phyloP scores from a whole-genome alignment of 345 rosid species.

The Euphorbia pulcherrima region DNA sequence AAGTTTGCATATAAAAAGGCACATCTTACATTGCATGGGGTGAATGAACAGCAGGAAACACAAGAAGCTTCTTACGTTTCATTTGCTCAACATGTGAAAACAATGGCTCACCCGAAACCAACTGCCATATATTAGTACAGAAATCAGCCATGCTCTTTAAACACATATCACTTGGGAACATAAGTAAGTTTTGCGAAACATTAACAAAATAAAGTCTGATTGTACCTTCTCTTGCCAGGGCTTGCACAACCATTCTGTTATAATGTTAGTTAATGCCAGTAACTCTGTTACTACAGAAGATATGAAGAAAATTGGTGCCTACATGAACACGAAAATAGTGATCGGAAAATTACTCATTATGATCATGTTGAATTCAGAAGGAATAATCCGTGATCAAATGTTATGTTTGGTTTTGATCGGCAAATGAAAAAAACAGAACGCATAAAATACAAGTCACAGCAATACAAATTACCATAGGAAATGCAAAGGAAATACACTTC shows the following conservation, averaged over 20 bases:
- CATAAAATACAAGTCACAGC: background rate
- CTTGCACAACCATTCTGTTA: slow-evolving; percentile 87
- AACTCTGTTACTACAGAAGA: slow-evolving; percentile 77
- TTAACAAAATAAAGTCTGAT: slow-evolving; percentile 13
- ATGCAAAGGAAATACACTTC: background rate
- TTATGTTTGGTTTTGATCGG: background rate
- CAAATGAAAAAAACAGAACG: background rate
- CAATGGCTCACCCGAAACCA: slow-evolving; percentile 73
- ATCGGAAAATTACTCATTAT: background rate
- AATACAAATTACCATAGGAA: background rate
- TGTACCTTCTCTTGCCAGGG: slow-evolving; percentile 70
- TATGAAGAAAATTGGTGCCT: slow-evolving; percentile 79
- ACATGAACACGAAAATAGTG: slow-evolving; percentile 12
- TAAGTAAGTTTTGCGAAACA: slow-evolving; percentile 1
- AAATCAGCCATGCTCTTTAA: slow-evolving; percentile 2
- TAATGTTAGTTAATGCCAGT: slow-evolving; percentile 56
- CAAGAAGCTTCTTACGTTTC: slow-evolving; percentile 54
- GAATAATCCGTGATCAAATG: background rate
- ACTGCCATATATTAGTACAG: slow-evolving; percentile 44
- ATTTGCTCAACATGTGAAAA: slow-evolving; percentile 59
- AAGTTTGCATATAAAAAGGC: background rate
- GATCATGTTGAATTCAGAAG: background rate
- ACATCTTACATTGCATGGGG: slow-evolving; percentile 61
- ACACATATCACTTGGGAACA: background rate
- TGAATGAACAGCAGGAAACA: slow-evolving; percentile 70